Base-by-base conservation (phyloP, 441 rosid genomes). In the Rhodomyrtus psidioides region DNA sequence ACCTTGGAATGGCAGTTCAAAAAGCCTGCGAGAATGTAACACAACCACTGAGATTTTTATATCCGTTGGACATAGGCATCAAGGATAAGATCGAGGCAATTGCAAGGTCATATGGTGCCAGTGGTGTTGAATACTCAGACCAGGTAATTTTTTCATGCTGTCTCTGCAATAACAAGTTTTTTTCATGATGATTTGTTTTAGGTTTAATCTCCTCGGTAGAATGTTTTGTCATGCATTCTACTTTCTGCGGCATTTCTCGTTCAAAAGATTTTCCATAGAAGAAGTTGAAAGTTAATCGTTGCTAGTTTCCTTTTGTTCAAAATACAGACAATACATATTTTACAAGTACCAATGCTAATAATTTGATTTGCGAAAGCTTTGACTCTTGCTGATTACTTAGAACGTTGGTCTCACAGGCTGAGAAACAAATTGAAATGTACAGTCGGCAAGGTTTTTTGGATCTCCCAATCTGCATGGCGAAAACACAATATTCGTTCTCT, bases 381-480 rank as follows among this genome's bases (percentile, higher is more conserved):
- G 79, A 70, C 79, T 39, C 84, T 53, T 54, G 56, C 84, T 30
- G 84, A 28, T 82, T 82, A 28, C 24, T 82, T n/a, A 55, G 46
- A 21, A 55, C 23, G 9, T 82, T 54, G 58, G 56, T 82, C 83
- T 81, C 79, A 21, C 92, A 96, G 99, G 99, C 99, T 14, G 97
- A 94, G 93, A 97, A 93, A 84, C 97, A 97, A 90, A 96, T 97
- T 84, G 96, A 96, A 94, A 94, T 97, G 95, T 97, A 96, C 91
- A 94, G 90, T 86, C 88, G 55, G 82, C 99, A 96, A 90, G 98
- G 99, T 26, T 97, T 97, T 90, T 92, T 95, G 9, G 92, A 88
- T 83, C 93, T 96, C 62, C 99, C 99, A 51, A 94, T 97, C 88
- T 96, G 98, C 90, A 96, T 97, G 99, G 98, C 99, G 0, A 97